Evolutionary conservation across 2,329 filamentous ascomycete species (phyloP).

Genomic region (Fusarium metavorans): DNA sequence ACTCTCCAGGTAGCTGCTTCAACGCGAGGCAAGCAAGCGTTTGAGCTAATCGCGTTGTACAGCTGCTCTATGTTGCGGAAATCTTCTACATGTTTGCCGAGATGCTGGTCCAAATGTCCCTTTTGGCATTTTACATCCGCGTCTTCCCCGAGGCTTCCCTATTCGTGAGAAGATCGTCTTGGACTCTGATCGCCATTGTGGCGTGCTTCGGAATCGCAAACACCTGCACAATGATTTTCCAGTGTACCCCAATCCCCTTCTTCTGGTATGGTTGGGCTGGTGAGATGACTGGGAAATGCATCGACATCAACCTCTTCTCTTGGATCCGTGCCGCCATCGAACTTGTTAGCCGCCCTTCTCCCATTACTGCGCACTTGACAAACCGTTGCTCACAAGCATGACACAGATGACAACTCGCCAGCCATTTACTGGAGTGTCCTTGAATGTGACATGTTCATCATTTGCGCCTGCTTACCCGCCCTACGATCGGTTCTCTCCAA

Average conservation of each 20-base stretch:
- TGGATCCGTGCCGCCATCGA: slow-evolving; percentile 21
- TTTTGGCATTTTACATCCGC: slow-evolving; percentile 17
- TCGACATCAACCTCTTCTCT: slow-evolving; percentile 22
- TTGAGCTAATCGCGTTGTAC: background rate
- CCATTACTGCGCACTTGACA: background rate
- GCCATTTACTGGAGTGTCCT: slow-evolving; percentile 24
- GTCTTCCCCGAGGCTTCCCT: slow-evolving; percentile 10
- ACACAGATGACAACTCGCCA: slow-evolving; percentile 13
- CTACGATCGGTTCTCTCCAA: slow-evolving; percentile 6
- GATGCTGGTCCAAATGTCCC: slow-evolving; percentile 16
- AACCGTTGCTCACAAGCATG: background rate
- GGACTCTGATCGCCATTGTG: slow-evolving; percentile 9
- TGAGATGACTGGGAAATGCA: slow-evolving; percentile 7
- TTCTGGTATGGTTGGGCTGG: slow-evolving; percentile 17
- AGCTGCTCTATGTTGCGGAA: slow-evolving; percentile 16
- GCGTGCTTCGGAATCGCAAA: slow-evolving; percentile 16
- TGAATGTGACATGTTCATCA: slow-evolving; percentile 21
- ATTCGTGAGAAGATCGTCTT: slow-evolving; percentile 1
- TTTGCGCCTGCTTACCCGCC: slow-evolving; percentile 16
- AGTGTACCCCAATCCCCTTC: slow-evolving; percentile 13
- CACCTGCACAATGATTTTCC: slow-evolving; percentile 18
- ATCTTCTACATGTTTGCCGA: slow-evolving; percentile 24
- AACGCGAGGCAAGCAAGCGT: background rate
- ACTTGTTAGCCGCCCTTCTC: background rate
- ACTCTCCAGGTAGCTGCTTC: slow-evolving; percentile 1